Evolutionary conservation across 1,284 basidiomycete species (phyloP), one percentile per base, ranked within the genome.

Genomic region (Cystobasidium pallidum): DNA sequence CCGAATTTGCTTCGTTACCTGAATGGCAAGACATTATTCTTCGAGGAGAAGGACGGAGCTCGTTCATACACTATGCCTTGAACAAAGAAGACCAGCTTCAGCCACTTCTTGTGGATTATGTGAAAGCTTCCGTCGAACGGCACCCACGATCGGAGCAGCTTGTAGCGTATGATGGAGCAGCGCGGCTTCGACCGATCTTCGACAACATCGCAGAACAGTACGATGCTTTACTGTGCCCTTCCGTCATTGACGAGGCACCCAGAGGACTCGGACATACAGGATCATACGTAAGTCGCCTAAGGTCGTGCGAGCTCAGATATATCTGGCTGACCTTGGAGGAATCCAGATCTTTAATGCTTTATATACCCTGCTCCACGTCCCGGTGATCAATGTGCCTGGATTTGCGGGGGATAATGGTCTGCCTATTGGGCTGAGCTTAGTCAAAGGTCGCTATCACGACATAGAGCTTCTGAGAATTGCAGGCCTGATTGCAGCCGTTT

Each of bases 231-330:
- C 17, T 70, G 7, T 61, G 57, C 13, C 43, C 49, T 15, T 61
- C 54, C 39, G 59, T 49, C 43, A 36, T 45, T n/a, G 67, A 49
- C 24, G 67, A 70, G 24, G 58, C 67, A 39, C 67, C 67, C 13
- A 15, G 7, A 39, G 49, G 67, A 11, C 58, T 62, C 1, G 26
- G 39, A 17, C 58, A 41, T n/a, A 70, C 67, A 19, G 67, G 67
- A 26, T 47, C 58, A 26, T 62, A 58, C 32, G 59, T 63, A n/a
- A 63, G 36, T 49, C 41, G 19, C 30, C 19, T 11, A 2, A 10
- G 11, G n/a, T 15, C n/a, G 17, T n/a, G n/a, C n/a, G n/a, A n/a
- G n/a, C n/a, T n/a, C n/a, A n/a, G n/a, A n/a, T n/a, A n/a, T n/a
- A n/a, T n/a, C n/a, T n/a, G n/a, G n/a, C n/a, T n/a, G n/a, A n/a